Evolutionary conservation across 139 green algal species (phyloP), one percentile per base, ranked within the genome.

Genomic region (Diplosphaera chodatii): DNA sequence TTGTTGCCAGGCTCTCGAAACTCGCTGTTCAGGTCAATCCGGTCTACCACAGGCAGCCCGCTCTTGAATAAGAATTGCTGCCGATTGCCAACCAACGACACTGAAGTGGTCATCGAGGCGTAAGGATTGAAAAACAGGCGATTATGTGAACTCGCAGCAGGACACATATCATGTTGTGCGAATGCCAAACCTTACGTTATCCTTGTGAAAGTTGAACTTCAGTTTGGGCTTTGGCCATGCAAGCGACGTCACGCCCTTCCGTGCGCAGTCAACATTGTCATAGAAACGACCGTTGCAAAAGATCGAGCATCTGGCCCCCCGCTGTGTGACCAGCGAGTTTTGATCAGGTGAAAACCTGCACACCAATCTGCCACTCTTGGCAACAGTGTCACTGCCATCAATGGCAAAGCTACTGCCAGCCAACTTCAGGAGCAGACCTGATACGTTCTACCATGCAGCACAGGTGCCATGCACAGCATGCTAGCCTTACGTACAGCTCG

Each of bases 171-270:
- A n/a, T n/a, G n/a, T n/a, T n/a, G n/a, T n/a, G n/a, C n/a, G 37
- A 48, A 48, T 20, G 37, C 37, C 6, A 10, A 10, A 48, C 10
- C 63, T 59, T 63, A 79, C 74, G 63, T 74, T 70, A 13, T 76
- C 78, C 32, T 83, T 71, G 41, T 78, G 56, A 23, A 59, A 69
- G 15, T 73, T 56, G 21, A 95, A 82, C 63, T 90, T 89, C 56
- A 96, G 77, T 72, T 96, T 97, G 15, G 85, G 88, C 72, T 97
- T 97, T 31, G 84, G 78, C 83, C 86, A 96, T 23, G 69, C 62
- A 10, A 92, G 70, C 16, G 85, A 71, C 10, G 84, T 89, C 1
- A 89, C 66, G 13, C 78, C 74, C 40, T 63, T 59, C 22, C 78
- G 27, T 10, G 33, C 28, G 23, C 73, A 32, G 0, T 29, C 55